Conservation (phyloP, 2,329 filamentous ascomycete genomes). For the Pseudocercospora eumusae region DNA sequence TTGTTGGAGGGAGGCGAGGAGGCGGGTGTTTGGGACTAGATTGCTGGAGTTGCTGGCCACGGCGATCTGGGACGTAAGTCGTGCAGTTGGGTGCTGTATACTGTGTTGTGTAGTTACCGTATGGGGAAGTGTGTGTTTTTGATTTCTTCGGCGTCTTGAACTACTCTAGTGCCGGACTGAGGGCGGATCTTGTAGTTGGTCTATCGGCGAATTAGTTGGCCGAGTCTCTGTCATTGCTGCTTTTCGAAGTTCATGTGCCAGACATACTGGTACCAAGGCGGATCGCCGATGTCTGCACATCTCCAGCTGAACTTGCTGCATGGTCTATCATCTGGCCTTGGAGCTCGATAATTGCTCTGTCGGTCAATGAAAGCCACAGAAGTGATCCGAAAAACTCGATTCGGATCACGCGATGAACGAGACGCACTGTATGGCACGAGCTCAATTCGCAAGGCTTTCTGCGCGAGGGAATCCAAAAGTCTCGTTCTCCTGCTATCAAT, state of each 20-base stretch:
- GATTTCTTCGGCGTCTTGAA: too few relatives aligned
- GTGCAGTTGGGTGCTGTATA: too few relatives aligned
- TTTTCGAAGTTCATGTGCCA: conserved; percentile 19
- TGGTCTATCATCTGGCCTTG: conserved; percentile 13
- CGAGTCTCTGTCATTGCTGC: too few relatives aligned
- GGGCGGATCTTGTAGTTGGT: too few relatives aligned
- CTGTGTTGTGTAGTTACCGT: too few relatives aligned
- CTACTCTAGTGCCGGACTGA: too few relatives aligned
- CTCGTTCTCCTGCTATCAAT: neutral
- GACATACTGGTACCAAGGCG: conserved; percentile 23
- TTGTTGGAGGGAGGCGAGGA: conserved; percentile 20
- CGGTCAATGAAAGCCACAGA: conserved; percentile 7
- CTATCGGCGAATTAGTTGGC: too few relatives aligned
- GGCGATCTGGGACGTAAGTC: too few relatives aligned
- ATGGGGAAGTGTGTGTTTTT: too few relatives aligned
- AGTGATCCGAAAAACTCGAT: conserved; percentile 2
- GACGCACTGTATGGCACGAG: conserved; percentile 4
- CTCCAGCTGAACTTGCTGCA: conserved; percentile 22
- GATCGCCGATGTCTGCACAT: conserved; percentile 23
- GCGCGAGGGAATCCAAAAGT: conserved; percentile 14
- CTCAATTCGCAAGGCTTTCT: conserved; percentile 13
- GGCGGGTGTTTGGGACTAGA: conserved; percentile 11
- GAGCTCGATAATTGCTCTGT: conserved; percentile 10
- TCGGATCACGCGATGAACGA: conserved; percentile 6
- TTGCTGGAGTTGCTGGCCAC: neutral